Evolutionary conservation across 176 grass and related monocot genomes (phyloP).

Genomic region (maize (Zea mays)): DNA sequence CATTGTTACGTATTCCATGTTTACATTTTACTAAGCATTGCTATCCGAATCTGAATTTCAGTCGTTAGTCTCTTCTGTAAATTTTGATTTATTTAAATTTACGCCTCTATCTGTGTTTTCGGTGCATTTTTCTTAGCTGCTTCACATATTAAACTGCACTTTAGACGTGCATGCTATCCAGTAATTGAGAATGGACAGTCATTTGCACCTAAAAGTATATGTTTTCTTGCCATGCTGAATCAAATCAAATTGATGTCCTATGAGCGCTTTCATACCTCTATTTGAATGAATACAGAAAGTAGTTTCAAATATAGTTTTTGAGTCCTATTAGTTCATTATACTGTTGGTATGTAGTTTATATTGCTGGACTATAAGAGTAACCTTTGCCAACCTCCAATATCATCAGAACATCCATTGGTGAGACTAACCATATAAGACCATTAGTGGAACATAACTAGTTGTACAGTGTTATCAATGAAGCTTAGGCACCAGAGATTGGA

Average conservation of each 20-base stretch:
- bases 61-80: slow-evolving; percentile 29
- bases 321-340: slow-evolving; percentile 2
- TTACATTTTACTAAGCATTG: slow-evolving; percentile 32
- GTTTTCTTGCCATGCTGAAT: slow-evolving; percentile 28
- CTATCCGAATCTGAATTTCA: slow-evolving; percentile 39
- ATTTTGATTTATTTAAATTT: slow-evolving; percentile 32
- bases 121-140: background rate
- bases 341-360: background rate
- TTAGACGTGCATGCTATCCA: slow-evolving; percentile 5
- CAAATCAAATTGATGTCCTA: background rate
- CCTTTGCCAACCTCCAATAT: slow-evolving; percentile 12
- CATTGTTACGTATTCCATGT: slow-evolving; percentile 35
- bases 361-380: slow-evolving; percentile 25
- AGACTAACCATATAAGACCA: slow-evolving; percentile 3
- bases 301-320: slow-evolving; percentile 14
- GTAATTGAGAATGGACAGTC: slow-evolving; percentile 13
- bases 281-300: background rate
- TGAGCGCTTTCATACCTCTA: slow-evolving; percentile 7
- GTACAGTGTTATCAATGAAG: background rate
- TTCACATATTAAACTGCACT: slow-evolving; percentile 8
- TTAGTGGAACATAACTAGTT: background rate
- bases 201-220: background rate
- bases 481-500: slow-evolving; percentile 7
- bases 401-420: slow-evolving; percentile 4
- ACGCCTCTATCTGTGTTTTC: background rate